Evolutionary conservation across 805 yeast genomes (phyloP).

Genomic region (Teunomyces aglyptinius): DNA sequence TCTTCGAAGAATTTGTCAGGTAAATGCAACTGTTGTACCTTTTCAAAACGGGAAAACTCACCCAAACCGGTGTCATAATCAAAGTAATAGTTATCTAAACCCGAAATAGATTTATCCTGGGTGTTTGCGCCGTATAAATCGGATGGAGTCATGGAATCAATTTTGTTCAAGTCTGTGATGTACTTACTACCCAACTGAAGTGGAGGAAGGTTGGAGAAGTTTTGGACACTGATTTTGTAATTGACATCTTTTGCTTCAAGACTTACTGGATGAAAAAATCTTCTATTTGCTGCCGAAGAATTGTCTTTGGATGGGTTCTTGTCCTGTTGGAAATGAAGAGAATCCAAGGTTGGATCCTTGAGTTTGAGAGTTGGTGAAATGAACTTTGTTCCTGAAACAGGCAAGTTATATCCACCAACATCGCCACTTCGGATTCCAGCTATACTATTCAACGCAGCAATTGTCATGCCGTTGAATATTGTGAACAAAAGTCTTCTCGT

Average conservation of each 20-base stretch:
- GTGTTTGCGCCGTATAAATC: constrained; percentile 55
- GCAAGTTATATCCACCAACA: background rate
- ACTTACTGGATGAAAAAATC: constrained; percentile 34
- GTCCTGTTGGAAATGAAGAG: constrained; percentile 21
- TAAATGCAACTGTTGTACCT: constrained; percentile 61
- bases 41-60: constrained; percentile 73
- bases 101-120: constrained; percentile 45
- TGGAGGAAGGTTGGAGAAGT: constrained; percentile 51
- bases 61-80: constrained; percentile 45
- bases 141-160: constrained; percentile 56
- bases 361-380: constrained; percentile 33
- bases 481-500: constrained; percentile 2
- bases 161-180: constrained; percentile 55
- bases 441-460: constrained; percentile 3
- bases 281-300: constrained; percentile 20
- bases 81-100: constrained; percentile 64
- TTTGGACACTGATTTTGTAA: constrained; percentile 46
- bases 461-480: constrained; percentile 5
- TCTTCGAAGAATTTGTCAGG: constrained; percentile 82
- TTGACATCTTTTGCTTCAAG: constrained; percentile 39
- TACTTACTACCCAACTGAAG: constrained; percentile 62
- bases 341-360: constrained; percentile 20
- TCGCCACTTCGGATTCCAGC: constrained; percentile 2
- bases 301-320: constrained; percentile 14
- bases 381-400: constrained; percentile 16